Conservation (phyloP, 169 alveolate species). For the Eimeria praecox region DNA sequence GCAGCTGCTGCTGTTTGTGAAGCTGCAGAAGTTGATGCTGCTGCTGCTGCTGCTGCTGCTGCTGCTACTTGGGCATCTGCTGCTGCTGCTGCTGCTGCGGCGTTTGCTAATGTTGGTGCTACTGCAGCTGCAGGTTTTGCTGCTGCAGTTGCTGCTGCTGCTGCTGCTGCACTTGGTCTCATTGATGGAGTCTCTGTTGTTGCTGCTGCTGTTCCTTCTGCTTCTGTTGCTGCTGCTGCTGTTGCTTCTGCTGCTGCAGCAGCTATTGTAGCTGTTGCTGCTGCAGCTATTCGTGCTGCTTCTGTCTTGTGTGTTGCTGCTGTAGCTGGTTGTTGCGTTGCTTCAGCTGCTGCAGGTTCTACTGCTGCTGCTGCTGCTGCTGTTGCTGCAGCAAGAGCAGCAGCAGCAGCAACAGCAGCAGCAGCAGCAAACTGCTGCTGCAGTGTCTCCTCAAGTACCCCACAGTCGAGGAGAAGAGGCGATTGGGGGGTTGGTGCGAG, state of each 20-base stretch:
- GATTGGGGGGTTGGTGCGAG: not conserved
- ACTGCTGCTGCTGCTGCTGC: constrained; percentile 8
- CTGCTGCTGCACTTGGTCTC: not conserved
- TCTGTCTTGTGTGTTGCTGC: too few species aligned
- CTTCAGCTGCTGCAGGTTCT: not conserved
- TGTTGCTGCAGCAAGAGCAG: not conserved
- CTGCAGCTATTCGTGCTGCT: not conserved
- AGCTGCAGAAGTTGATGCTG: not conserved
- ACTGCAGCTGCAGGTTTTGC: not conserved
- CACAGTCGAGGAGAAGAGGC: not conserved
- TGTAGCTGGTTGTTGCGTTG: not conserved
- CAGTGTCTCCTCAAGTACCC: not conserved
- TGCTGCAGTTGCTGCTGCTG: not conserved
- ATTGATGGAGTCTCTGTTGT: not conserved
- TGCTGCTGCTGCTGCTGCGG: not conserved
- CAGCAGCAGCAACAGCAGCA: not conserved
- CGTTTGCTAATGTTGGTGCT: not conserved
- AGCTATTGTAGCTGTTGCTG: not conserved
- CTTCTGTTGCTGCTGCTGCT: not conserved
- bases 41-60: not conserved
- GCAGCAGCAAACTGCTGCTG: constrained; percentile 4
- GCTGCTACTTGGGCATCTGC: not conserved
- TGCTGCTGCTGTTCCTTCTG: not conserved
- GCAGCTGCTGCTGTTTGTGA: not conserved
- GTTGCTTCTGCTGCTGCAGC: not conserved